Base-by-base conservation (phyloP, 164 flowering plant species). In the Akebia trifoliata region DNA sequence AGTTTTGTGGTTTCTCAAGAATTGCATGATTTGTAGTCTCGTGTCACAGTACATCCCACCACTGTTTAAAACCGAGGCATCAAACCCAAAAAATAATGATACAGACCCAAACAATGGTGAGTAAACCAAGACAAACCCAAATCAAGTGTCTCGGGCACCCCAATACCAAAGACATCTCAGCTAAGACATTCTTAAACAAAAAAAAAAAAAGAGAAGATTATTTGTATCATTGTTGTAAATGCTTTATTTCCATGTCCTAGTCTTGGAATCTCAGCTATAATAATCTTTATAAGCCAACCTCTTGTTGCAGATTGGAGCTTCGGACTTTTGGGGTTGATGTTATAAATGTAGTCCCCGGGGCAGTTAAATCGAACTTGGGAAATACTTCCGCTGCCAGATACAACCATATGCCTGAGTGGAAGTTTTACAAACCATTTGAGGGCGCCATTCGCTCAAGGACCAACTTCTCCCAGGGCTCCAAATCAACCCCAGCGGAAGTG, bases 301-400 rank as follows among this genome's bases (percentile, higher is more conserved):
- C 24, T 60, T 8, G 45, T 2, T 55, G 65, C 86, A 92, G 96
- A 65, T 58, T 87, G 74, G 99, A 93, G 66, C 86, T 93, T 8
- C 56, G 62, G 26, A 77, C 67, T 21, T 76, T 90, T 28, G 96
- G 92, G 11, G 86, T 93, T 11, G 80, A 86, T 55, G 94, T 86
- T 8, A 73, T 84, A 17, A 84, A 58, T 42, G 81, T 90, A 54
- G 96, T 78, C 6, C 99, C 99, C 0, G 96, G 99, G 35, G 97
- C 80, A 35, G 64, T 90, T 14, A 78, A 42, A 43, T 85, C 99
- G 17, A 87, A 93, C 65, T 63, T 93, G 21, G 90, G 74, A 54
- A 69, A 73, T 25, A 37, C 82, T 49, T 85, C 89, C 1, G 5
- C 71, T 2, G 68, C 79, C 25, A 69, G 12, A 68, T 87, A 84